Base-by-base conservation (phyloP, 2,329 filamentous ascomycete genomes). In the Bipolaris zeicola region DNA sequence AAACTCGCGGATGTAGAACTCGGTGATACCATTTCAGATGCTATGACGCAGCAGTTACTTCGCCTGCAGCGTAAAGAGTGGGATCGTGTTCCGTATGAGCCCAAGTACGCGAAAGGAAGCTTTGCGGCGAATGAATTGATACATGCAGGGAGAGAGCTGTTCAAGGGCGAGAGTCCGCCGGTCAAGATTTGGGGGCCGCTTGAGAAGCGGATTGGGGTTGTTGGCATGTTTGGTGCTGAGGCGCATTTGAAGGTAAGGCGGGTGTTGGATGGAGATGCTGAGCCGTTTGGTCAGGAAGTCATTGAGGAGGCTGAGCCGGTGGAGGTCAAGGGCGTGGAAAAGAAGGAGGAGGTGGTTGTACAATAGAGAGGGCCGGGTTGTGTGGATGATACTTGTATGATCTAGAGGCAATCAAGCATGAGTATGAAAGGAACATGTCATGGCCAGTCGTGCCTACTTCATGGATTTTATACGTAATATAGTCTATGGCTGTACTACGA, bases 51-150 rank as follows among this genome's bases (percentile, higher is more conserved):
- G 48, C 67, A 74, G 11, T 48, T 76, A 46, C 51, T 72, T 37
- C 66, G 73, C 6, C 50, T 75, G 52, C 73, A 76, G 62, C 61
- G 69, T 24, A 67, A 69, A 34, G 69, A 73, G 57, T 76, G 73
- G 73, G 73, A 75, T 55, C 65, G 67, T 33, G 65, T 66, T 53
- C 60, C 69, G 4, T 76, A 75, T 42, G 65, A 70, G 64, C 73
- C 73, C 22, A 75, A 71, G 57, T 76, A 76, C 38, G 63, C 65
- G 3, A 62, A 64, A 6, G 72, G 68, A n/a, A 74, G 71, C 52
- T 65, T 72, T 41, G 72, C 62, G 1, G 70, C 69, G 18, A 64
- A 66, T 22, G 65, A 73, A 47, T 41, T 76, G 58, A 64, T 75
- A 43, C 63, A 72, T 46, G 63, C 63, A 7, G 72, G 72, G 10